Conservation (phyloP, 1,139 yeast genomes). For the Candida sp. region DNA sequence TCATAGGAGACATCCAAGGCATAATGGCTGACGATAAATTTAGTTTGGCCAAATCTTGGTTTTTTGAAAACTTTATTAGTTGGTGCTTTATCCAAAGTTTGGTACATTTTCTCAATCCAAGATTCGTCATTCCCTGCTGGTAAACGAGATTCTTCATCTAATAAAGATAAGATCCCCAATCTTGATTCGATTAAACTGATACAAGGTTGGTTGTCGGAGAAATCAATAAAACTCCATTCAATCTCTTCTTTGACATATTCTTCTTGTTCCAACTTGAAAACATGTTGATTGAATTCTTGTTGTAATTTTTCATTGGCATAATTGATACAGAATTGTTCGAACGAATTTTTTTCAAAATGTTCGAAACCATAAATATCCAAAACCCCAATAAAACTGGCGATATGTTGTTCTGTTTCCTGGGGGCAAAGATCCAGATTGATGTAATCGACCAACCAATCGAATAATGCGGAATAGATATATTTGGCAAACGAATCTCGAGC, state of each 20-base stretch:
- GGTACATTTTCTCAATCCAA: slow-evolving; percentile 89
- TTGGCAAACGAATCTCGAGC: slow-evolving; percentile 97
- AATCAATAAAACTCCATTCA: slow-evolving; percentile 96
- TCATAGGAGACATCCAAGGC: slow-evolving; percentile 95
- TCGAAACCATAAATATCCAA: slow-evolving; percentile 97
- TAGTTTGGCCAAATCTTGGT: slow-evolving; percentile 92
- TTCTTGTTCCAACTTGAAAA: slow-evolving; percentile 94
- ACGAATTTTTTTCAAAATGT: slow-evolving; percentile 90
- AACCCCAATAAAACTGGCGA: slow-evolving; percentile 87
- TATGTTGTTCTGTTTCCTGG: slow-evolving; percentile 55
- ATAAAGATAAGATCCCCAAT: slow-evolving; percentile 79
- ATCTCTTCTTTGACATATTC: slow-evolving; percentile 90
- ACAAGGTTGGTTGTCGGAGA: slow-evolving; percentile 97
- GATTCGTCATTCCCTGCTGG: slow-evolving; percentile 95
- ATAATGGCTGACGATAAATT: slow-evolving; percentile 89
- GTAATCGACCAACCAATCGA: slow-evolving; percentile 91
- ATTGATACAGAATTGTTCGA: slow-evolving; percentile 96
- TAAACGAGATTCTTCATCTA: slow-evolving; percentile 93
- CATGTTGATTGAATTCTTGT: slow-evolving; percentile 97
- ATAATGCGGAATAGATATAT: slow-evolving; percentile 86
- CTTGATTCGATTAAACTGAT: slow-evolving; percentile 89
- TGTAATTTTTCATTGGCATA: slow-evolving; percentile 97
- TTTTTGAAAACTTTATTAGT: slow-evolving; percentile 80
- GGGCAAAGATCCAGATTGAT: slow-evolving; percentile 83
- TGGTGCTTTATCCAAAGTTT: slow-evolving; percentile 77